phyloP scores from a whole-genome alignment of 768 basidiomycete species.

The Phlebiopsis flavidoalba region DNA sequence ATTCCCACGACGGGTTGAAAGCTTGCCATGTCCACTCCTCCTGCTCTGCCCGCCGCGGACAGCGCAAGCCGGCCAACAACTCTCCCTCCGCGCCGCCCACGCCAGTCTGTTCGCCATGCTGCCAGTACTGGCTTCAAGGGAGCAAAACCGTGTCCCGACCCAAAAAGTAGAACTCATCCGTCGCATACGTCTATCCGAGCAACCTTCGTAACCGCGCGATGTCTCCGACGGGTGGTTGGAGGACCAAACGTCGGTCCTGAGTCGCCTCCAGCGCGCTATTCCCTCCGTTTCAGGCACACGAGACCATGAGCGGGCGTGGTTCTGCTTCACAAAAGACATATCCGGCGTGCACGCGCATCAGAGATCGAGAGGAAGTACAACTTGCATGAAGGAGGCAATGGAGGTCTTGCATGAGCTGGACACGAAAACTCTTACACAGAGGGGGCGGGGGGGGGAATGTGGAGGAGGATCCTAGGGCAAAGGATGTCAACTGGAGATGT shows the following conservation, averaged over 20 bases:
- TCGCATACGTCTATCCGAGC: conserved; percentile 72
- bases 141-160: conserved; percentile 47
- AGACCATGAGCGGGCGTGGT: conserved; percentile 93
- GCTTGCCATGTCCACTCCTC: conserved; percentile 37
- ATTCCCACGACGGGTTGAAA: conserved; percentile 5
- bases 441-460: too few relatives aligned
- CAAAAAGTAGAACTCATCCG: conserved; percentile 71
- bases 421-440: conserved; percentile 54
- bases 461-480: conserved; percentile 66
- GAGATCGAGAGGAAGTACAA: conserved; percentile 75
- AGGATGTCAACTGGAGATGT: conserved; percentile 51
- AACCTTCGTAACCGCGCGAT: conserved; percentile 66
- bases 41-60: conserved; percentile 32
- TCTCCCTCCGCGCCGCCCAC: conserved; percentile 29
- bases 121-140: conserved; percentile 18
- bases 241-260: conserved; percentile 73
- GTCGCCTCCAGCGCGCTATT: conserved; percentile 76
- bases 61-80: conserved; percentile 20
- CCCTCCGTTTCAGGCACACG: conserved; percentile 85
- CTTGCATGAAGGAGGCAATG: conserved; percentile 82
- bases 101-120: conserved; percentile 34
- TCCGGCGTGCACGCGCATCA: conserved; percentile 62
- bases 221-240: conserved; percentile 79
- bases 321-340: conserved; percentile 71
- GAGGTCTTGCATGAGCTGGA: conserved; percentile 64